phyloP scores from a whole-genome alignment of 768 basidiomycete genomes.

The Cyathus striatus region DNA sequence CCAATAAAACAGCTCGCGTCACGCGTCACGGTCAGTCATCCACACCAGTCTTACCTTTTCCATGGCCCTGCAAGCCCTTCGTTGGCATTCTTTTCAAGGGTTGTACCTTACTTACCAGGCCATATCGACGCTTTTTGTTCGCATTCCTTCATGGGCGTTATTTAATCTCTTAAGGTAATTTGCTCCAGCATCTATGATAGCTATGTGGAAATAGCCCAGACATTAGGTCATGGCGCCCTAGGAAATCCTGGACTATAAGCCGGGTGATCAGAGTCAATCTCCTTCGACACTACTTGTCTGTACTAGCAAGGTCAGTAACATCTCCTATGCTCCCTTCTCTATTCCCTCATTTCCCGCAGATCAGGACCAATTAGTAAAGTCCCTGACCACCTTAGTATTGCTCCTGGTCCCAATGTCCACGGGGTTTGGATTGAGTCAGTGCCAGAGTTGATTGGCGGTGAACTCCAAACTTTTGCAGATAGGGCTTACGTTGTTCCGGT shows the following conservation, averaged over 20 bases:
- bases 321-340: background rate
- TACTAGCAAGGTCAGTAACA: conserved; percentile 23
- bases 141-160: conserved; percentile 44
- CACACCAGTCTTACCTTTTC: too few relatives aligned
- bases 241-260: conserved; percentile 38
- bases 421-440: conserved; percentile 45
- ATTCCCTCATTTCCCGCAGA: conserved; percentile 14
- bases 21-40: too few relatives aligned
- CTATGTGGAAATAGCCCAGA: background rate
- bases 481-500: conserved; percentile 32
- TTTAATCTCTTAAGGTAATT: conserved; percentile 30
- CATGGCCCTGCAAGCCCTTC: too few relatives aligned
- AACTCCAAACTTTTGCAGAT: conserved; percentile 34
- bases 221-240: conserved; percentile 35
- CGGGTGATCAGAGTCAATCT: conserved; percentile 32
- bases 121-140: conserved; percentile 32
- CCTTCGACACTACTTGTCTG: conserved; percentile 21
- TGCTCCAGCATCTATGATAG: background rate
- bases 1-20: too few relatives aligned
- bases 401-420: conserved; percentile 31
- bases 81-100: conserved; percentile 44
- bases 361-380: conserved; percentile 23
- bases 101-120: conserved; percentile 42
- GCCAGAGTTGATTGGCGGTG: conserved; percentile 36
- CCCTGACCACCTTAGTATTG: conserved; percentile 37